These are phyloP conservation scores for Coemansia guatemalensis DNA, from an alignment of 192 early-diverging fungal species.

Conservation along the genomic window DNA sequence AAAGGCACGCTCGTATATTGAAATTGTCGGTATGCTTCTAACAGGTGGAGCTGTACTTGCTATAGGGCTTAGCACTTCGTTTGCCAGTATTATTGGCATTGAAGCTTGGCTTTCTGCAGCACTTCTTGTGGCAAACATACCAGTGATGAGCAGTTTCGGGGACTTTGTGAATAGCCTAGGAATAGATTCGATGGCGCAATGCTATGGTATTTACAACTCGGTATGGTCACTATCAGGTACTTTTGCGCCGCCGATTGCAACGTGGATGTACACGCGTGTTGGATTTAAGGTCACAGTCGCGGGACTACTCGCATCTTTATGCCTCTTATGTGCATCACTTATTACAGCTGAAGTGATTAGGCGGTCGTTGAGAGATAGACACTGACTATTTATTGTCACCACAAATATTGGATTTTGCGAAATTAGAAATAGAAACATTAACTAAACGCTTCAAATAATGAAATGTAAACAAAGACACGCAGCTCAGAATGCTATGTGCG, in stretches of 20 bases:
- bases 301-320: slow-evolving; percentile 25
- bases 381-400: not conserved
- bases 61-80: slow-evolving; percentile 39
- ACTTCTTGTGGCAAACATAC: slow-evolving; percentile 33
- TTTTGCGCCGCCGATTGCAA: slow-evolving; percentile 44
- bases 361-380: not conserved
- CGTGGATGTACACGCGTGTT: slow-evolving; percentile 37
- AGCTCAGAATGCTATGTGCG: not conserved
- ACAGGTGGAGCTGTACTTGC: slow-evolving; percentile 22
- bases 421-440: slow-evolving; percentile 4
- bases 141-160: slow-evolving; percentile 54
- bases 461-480: not conserved
- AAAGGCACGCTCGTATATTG: slow-evolving; percentile 24
- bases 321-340: slow-evolving; percentile 18
- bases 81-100: slow-evolving; percentile 20
- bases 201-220: slow-evolving; percentile 44
- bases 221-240: slow-evolving; percentile 42
- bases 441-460: not conserved
- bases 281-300: slow-evolving; percentile 31
- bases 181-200: slow-evolving; percentile 45
- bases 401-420: not conserved
- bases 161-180: slow-evolving; percentile 49
- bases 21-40: slow-evolving; percentile 20
- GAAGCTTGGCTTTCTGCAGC: slow-evolving; percentile 21
- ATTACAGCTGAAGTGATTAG: slow-evolving; percentile 13